phyloP scores from a whole-genome alignment of 345 rosid genomes.

The Trapa bicornis region DNA sequence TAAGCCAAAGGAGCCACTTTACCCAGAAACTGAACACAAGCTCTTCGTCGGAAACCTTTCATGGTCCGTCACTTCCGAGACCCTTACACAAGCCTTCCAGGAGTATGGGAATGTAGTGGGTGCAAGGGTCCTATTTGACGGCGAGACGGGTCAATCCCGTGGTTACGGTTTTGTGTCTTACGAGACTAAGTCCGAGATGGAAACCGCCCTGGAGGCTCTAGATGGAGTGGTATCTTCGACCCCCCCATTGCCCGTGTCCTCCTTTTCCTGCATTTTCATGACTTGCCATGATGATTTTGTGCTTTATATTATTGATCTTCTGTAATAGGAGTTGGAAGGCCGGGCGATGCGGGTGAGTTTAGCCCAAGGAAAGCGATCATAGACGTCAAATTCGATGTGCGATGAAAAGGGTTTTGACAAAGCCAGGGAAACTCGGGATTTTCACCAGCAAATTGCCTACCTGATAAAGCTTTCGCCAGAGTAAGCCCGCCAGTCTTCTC shows the following conservation, averaged over 20 bases:
- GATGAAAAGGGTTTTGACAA: not conserved
- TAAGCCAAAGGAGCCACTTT: slow-evolving; percentile 44
- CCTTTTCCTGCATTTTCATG: not conserved
- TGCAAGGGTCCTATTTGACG: slow-evolving; percentile 75
- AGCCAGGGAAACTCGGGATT: not conserved
- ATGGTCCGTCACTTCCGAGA: slow-evolving; percentile 71
- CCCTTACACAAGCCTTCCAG: slow-evolving; percentile 52
- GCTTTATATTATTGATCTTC: not conserved
- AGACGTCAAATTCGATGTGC: slow-evolving; percentile 1
- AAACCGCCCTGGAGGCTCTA: slow-evolving; percentile 54
- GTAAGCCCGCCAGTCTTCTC: not conserved
- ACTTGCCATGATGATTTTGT: not conserved
- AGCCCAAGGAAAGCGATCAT: slow-evolving; percentile 56
- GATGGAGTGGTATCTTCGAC: slow-evolving; percentile 40
- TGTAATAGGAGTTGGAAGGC: slow-evolving; percentile 55
- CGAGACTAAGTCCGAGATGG: slow-evolving; percentile 59
- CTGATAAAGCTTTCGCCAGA: no score
- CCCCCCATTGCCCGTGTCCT: not conserved
- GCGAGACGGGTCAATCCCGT: slow-evolving; percentile 68
- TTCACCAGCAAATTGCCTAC: not conserved
- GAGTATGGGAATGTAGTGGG: slow-evolving; percentile 69
- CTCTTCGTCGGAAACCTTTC: slow-evolving; percentile 79
- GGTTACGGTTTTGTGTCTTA: slow-evolving; percentile 83
- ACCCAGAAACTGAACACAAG: slow-evolving; percentile 77
- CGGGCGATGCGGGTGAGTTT: slow-evolving; percentile 55